Evolutionary conservation across 768 basidiomycete genomes (phyloP), one percentile per base, ranked within the genome.

Genomic region (Lactifluus piperatus): DNA sequence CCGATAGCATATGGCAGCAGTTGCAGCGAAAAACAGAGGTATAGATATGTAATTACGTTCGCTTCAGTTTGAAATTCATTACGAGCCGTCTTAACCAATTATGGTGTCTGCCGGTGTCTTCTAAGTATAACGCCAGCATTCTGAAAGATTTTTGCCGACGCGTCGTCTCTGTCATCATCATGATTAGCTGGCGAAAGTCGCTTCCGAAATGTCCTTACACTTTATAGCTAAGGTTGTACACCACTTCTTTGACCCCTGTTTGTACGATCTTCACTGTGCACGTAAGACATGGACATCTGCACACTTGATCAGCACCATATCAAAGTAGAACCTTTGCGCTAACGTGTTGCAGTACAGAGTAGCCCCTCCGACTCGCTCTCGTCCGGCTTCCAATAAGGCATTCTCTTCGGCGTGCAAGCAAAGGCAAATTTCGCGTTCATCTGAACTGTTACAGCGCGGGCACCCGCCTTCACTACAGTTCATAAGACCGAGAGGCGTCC

Each of bases 321-420:
- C 29, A 27, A 55, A 58, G 30, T 39, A 27, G 53, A 49, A 30
- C 43, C 57, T 3, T 32, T 34, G 32, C 46, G 71, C 89, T 64
- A 60, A 97, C 94, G 97, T 99, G 68, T 99, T 99, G 79, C 97
- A 99, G 70, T 98, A 99, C 14, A 99, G 69, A n/a, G 91, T 88
- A 2, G 90, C 82, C 51, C 85, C 82, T 51, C 76, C 89, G n/a
- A 95, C 81, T 48, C 97, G 77, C 60, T 97, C 97, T 57, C 91
- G 74, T 18, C 97, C 95, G 1, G 93, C 93, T 74, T 98, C 95
- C 2, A 98, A 73, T 14, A 98, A 76, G 0, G 95, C 97, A 68
- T 98, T 99, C 74, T 99, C 97, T 72, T 99, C 97, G 0, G 97
- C 97, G 70, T 99, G 97, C 10, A 99, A 74, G 68, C 97, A 99